Base-by-base conservation (phyloP, 2,329 filamentous ascomycete species). In the Hypoxylon rubiginosum region DNA sequence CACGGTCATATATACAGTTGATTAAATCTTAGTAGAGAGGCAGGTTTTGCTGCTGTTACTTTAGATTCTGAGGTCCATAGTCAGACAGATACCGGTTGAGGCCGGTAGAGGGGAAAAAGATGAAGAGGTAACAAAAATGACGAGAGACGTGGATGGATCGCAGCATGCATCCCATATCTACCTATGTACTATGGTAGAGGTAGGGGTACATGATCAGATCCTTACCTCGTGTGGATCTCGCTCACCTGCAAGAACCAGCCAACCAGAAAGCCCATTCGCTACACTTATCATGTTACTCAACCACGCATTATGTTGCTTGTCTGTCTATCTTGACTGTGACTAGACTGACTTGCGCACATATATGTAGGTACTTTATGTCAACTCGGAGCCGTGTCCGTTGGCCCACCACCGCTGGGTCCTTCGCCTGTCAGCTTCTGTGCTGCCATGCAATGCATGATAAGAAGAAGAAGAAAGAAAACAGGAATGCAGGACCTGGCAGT, bases 171-270 rank as follows among this genome's bases (percentile, higher is more conserved):
- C 28, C 48, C n/a, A n/a, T n/a, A n/a, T n/a, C n/a, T n/a, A n/a
- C n/a, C n/a, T n/a, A n/a, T n/a, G n/a, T n/a, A n/a, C n/a, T n/a
- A 28, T 28, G 11, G 19, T 46, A 3, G 17, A 46, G 7, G 1
- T 19, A 19, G n/a, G 10, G 28, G 34, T 36, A 64, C 34, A 36
- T 36, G 34, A 52, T 62, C 53, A 57, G 53, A 62, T 53, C 59
- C 58, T 39, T 62, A 58, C 60, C 60, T 63, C 15, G 8, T 43
- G 64, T 45, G 51, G 59, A 58, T 13, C 19, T 52, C 26, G 24
- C 46, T 15, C 51, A 6, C 50, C 34, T 56, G 62, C 62, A 61
- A 19, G 30, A 19, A 9, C 52, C 34, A 55, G 7, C 46, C 13
- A 19, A 57, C 51, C 52, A 15, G 52, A 15, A 24, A 19, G 9